Base-by-base conservation (phyloP, 2,329 filamentous ascomycete species). In the Davidsoniella virescens region DNA sequence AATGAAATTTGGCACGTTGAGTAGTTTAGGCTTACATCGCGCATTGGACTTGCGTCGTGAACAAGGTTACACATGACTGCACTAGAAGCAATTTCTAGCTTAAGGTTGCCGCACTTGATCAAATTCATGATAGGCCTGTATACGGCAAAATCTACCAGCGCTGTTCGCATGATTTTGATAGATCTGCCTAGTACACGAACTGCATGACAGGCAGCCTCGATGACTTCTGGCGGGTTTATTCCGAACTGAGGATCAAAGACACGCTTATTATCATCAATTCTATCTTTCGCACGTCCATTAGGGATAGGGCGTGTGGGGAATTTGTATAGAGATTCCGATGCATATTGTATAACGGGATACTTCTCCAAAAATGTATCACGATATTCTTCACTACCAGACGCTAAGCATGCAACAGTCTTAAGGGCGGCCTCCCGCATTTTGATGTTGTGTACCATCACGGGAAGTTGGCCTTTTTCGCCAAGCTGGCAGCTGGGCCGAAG, bases 1-100 rank as follows among this genome's bases (percentile, higher is more conserved):
- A 23, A 23, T 5, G 4, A 23, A 5, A n/a, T 14, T 47, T 25
- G 25, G 23, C 16, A 12, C 2, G 12, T 18, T 9, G 26, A 5
- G 29, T 33, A 33, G 29, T 33, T 33, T 4, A 33, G 14, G 70
- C 80, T 69, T 63, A 90, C 86, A 62, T 87, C 80, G 63, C 86
- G 81, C 78, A 95, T 87, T 1, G 92, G 88, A 60, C 88, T 95
- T 58, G 93, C 85, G 55, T 94, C 86, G 44, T 87, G 71, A 5
- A 94, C 75, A 45, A 98, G 65, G 62, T 98, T 98, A 58, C 82
- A 87, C 38, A 93, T 76, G 5, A 83, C 81, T 36, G 84, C 81
- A 0, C 87, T 93, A 5, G 90, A 87, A 45, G 87, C 87, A 60
- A 92, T 81, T 60, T 88, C 83, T 4, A 96, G 80, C 48, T 90